A percentile compares a stretch with the other conserved stretches of the same genome.
Conservation (phyloP, 1,139 yeast species). For the Geotrichum australiense region DNA sequence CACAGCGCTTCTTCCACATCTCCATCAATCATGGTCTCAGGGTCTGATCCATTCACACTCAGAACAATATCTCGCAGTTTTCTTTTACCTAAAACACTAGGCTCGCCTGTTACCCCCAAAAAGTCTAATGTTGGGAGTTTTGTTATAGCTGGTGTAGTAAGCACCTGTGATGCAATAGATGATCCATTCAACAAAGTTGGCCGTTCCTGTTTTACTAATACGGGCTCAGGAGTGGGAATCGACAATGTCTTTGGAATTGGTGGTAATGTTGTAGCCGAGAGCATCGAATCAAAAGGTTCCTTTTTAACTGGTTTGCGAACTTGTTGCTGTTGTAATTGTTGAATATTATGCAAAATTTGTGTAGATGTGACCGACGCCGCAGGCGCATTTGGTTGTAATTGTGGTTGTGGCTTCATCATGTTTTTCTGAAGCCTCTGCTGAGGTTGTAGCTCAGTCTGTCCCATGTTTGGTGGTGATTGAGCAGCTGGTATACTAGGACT, state of each 20-base stretch:
- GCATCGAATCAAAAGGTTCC: conserved; percentile 24
- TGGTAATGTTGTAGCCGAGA: conserved; percentile 39
- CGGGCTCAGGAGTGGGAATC: conserved; percentile 57
- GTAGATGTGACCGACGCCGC: conserved; percentile 5
- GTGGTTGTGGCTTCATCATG: conserved; percentile 18
- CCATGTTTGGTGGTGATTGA: conserved; percentile 36
- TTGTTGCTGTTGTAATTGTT: conserved; percentile 1
- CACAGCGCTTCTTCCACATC: conserved; percentile 88
- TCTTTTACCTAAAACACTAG: conserved; percentile 80
- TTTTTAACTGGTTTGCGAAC: conserved; percentile 15
- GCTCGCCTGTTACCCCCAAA: conserved; percentile 48
- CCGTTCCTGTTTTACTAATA: conserved; percentile 54
- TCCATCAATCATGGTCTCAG: conserved; percentile 61
- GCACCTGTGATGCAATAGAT: conserved; percentile 58
- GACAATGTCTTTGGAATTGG: conserved; percentile 66
- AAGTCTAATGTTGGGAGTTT: conserved; percentile 78
- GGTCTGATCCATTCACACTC: conserved; percentile 78
- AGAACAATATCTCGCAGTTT: conserved; percentile 73
- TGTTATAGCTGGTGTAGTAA: conserved; percentile 68
- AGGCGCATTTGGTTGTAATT: conserved; percentile 8
- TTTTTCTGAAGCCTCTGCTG: conserved; percentile 19
- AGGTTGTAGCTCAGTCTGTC: conserved; percentile 14
- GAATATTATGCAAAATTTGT: conserved; percentile 3
- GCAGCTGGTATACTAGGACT: conserved; percentile 46
- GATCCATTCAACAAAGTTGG: conserved; percentile 86